phyloP scores from a whole-genome alignment of 106 monocot species.

The Apostasia ramifera region DNA sequence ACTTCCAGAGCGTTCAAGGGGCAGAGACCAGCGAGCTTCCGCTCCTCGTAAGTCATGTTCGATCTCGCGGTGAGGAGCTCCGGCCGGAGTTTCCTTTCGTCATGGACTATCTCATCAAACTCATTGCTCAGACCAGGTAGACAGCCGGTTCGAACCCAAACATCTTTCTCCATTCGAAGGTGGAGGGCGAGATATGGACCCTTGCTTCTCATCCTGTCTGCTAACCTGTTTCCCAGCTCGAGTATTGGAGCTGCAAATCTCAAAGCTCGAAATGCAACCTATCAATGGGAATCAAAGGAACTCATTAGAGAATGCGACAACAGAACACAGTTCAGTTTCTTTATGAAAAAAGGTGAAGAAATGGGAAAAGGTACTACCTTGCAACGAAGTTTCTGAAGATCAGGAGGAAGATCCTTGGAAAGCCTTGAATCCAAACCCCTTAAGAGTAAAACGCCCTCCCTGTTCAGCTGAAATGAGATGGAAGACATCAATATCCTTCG shows the following conservation, averaged over 20 bases:
- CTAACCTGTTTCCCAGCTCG: conserved; percentile 57
- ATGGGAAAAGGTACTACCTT: conserved; percentile 31
- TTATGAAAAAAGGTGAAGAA: too few relatives aligned
- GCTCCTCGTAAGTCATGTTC: conserved; percentile 73
- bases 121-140: conserved; percentile 59
- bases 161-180: conserved; percentile 86
- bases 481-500: background rate
- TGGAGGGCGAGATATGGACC: conserved; percentile 88
- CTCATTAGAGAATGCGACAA: background rate
- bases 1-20: conserved; percentile 77
- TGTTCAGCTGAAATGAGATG: conserved; percentile 44
- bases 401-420: conserved; percentile 77
- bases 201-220: conserved; percentile 64
- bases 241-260: conserved; percentile 55
- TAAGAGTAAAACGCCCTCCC: conserved; percentile 78
- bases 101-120: conserved; percentile 41
- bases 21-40: conserved; percentile 87
- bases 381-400: conserved; percentile 93
- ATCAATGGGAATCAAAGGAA: background rate
- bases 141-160: conserved; percentile 88
- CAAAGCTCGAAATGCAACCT: conserved; percentile 88
- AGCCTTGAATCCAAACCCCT: conserved; percentile 86
- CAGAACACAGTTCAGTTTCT: background rate
- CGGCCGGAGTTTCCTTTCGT: conserved; percentile 59
- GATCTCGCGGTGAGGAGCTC: conserved; percentile 80